Percentiles rank a stretch among this genome's conserved stretches.
Conservation (phyloP, 1,284 basidiomycete species). For the Cystobasidium pallidum region DNA sequence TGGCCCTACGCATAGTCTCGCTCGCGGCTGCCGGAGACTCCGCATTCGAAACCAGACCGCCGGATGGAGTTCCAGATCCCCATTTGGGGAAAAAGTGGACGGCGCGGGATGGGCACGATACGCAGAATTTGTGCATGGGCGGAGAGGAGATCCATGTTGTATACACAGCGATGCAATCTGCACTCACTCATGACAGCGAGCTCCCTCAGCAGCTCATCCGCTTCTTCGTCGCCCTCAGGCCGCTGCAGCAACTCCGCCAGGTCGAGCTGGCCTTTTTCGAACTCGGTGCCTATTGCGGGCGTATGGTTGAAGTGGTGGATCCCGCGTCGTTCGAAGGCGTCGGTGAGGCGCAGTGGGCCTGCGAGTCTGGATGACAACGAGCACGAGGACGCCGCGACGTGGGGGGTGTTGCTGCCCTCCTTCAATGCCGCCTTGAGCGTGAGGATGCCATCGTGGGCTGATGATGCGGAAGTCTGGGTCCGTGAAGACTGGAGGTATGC, state of each 20-base stretch:
- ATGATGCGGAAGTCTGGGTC: constrained; percentile 5
- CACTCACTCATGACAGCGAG: constrained; percentile 61
- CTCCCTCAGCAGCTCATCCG: constrained; percentile 61
- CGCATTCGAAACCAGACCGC: too few species aligned
- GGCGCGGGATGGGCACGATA: too few species aligned
- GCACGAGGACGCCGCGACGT: too few species aligned
- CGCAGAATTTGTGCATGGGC: too few species aligned
- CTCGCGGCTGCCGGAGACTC: too few species aligned
- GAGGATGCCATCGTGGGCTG: constrained; percentile 25
- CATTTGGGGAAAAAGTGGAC: too few species aligned
- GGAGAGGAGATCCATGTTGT: too few species aligned
- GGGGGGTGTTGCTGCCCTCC: not conserved
- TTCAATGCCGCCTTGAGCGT: constrained; percentile 6
- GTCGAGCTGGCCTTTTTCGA: constrained; percentile 57
- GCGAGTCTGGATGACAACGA: constrained; percentile 24
- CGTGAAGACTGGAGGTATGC: constrained; percentile 9
- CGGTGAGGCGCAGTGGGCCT: constrained; percentile 29
- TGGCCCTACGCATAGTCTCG: too few species aligned
- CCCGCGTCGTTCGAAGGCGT: constrained; percentile 23
- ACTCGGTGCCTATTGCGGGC: constrained; percentile 59
- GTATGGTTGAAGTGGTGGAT: constrained; percentile 49
- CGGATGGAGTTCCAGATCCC: too few species aligned
- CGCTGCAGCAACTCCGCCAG: constrained; percentile 50
- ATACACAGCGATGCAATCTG: too few species aligned
- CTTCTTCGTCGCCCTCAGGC: constrained; percentile 57